Base-by-base conservation (phyloP, 108 stramenopile genomes). In the Licmophora abbreviata region DNA sequence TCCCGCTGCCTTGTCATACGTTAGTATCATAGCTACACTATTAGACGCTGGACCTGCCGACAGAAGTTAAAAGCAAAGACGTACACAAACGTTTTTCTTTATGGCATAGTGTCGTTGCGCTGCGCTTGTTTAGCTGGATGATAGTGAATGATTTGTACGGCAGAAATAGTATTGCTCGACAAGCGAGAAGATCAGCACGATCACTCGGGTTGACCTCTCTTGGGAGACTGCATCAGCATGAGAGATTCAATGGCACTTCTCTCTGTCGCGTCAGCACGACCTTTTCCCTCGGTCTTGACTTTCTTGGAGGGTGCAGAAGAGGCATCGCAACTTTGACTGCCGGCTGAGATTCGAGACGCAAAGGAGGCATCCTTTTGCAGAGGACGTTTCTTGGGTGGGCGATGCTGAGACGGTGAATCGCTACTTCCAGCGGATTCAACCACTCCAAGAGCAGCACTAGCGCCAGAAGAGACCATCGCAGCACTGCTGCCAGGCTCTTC, bases 161-260 rank as follows among this genome's bases (percentile, higher is more conserved):
- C n/a, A n/a, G n/a, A n/a, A n/a, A n/a, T n/a, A n/a, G n/a, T n/a
- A n/a, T n/a, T n/a, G n/a, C n/a, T n/a, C n/a, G n/a, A n/a, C n/a
- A n/a, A n/a, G n/a, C n/a, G n/a, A n/a, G n/a, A n/a, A n/a, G n/a
- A n/a, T n/a, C n/a, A n/a, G n/a, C n/a, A n/a, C n/a, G n/a, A n/a
- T n/a, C n/a, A n/a, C n/a, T n/a, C n/a, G n/a, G n/a, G n/a, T n/a
- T n/a, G n/a, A n/a, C n/a, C n/a, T n/a, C n/a, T n/a, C n/a, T n/a
- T n/a, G n/a, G n/a, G n/a, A n/a, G n/a, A n/a, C n/a, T 12, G 29
- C 69, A 71, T 59, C 11, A 63, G 40, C 69, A 79, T 68, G 15
- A 79, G 52, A 0, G 77, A 74, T 49, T 79, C 77, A 11, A 79
- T 66, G 33, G 61, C 77, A 56, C 70, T 74, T 53, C 75, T 71